These are phyloP conservation scores for Phtheirospermum japonicum DNA, from an alignment of 257 asterid genomes.

Conservation along the genomic window DNA sequence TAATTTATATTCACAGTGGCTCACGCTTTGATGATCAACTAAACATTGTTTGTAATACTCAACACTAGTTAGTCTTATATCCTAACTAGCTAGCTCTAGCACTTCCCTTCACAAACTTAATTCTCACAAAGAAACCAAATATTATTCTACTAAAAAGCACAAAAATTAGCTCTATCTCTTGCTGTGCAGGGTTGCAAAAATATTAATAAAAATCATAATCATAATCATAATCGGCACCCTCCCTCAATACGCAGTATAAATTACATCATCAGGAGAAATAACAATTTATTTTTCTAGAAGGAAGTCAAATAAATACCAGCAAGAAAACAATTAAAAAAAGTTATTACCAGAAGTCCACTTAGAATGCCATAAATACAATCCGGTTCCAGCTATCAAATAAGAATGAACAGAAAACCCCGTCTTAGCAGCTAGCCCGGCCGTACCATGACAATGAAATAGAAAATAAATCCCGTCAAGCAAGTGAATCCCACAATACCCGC, in stretches of 20 bases:
- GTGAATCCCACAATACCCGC: slow-evolving; percentile 79
- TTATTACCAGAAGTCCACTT: slow-evolving; percentile 75
- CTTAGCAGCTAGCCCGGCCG: slow-evolving; percentile 80
- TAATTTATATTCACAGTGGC: background rate
- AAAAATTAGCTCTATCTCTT: too few species aligned
- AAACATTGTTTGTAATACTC: background rate
- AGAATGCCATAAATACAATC: slow-evolving; percentile 67
- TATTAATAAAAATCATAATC: too few species aligned
- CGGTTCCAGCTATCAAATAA: slow-evolving; percentile 77
- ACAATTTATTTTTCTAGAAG: background rate
- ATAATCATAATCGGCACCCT: too few species aligned
- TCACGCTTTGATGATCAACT: background rate
- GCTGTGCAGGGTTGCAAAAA: too few species aligned
- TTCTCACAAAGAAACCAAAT: too few species aligned
- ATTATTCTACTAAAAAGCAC: too few species aligned
- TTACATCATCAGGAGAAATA: background rate
- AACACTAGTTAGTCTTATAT: background rate
- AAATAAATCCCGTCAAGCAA: slow-evolving; percentile 66
- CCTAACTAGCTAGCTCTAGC: too few species aligned
- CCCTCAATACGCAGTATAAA: background rate
- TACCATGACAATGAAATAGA: slow-evolving; percentile 78
- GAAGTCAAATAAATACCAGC: background rate
- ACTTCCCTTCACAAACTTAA: too few species aligned
- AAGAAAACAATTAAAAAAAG: slow-evolving; percentile 5
- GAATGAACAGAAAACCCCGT: slow-evolving; percentile 69